Percentiles rank a stretch among this genome's conserved stretches.
Conservation (phyloP, 805 yeast species). For the Saccharomycopsis guyanensis region DNA sequence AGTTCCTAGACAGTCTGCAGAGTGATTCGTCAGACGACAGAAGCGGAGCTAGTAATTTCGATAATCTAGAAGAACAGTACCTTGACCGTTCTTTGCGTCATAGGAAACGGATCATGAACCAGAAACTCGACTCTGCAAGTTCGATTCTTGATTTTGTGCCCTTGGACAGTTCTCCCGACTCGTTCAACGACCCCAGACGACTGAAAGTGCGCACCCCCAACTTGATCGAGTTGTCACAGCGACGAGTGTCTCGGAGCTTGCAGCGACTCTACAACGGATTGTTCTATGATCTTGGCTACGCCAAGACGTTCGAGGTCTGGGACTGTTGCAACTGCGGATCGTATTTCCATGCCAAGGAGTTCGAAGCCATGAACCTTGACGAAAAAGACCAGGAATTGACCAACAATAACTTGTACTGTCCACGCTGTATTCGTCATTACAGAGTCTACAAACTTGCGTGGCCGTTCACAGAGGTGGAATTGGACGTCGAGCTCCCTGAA, state of each 20-base stretch:
- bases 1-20: too few relatives aligned
- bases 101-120: not conserved
- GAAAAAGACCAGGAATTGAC: not conserved
- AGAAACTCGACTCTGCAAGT: not conserved
- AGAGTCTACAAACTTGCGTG: slow-evolving; percentile 24
- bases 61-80: too few relatives aligned
- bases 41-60: too few relatives aligned
- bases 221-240: slow-evolving; percentile 30
- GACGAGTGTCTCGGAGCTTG: slow-evolving; percentile 22
- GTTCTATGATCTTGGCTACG: slow-evolving; percentile 18
- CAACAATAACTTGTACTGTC: slow-evolving; percentile 22
- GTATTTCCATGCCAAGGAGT: slow-evolving; percentile 22
- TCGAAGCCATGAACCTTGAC: slow-evolving; percentile 6
- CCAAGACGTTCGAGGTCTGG: slow-evolving; percentile 16
- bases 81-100: not conserved
- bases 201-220: slow-evolving; percentile 14
- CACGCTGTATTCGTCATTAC: slow-evolving; percentile 26
- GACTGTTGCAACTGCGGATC: slow-evolving; percentile 28
- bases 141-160: slow-evolving; percentile 18
- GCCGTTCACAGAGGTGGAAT: slow-evolving; percentile 23
- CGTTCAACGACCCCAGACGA: slow-evolving; percentile 22
- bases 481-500: slow-evolving; percentile 4
- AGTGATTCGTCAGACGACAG: too few relatives aligned
- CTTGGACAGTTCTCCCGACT: slow-evolving; percentile 17
- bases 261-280: slow-evolving; percentile 23